These are phyloP conservation scores for Pythium utonaiense DNA, from an alignment of 352 stramenopile species.

Conservation along the genomic window DNA sequence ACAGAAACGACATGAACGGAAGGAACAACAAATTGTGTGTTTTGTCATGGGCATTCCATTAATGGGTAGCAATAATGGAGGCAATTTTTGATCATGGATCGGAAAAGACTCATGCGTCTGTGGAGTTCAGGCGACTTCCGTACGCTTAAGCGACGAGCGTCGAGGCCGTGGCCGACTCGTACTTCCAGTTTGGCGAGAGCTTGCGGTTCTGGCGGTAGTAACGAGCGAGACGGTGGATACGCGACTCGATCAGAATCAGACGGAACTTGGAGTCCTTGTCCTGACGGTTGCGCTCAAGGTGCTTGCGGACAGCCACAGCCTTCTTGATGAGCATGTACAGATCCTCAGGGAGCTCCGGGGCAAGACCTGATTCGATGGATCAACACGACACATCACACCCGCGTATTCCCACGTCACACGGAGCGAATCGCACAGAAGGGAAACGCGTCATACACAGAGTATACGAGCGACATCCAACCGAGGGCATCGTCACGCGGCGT, in stretches of 20 bases:
- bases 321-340: slow-evolving; percentile 99
- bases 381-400: slow-evolving; percentile 34
- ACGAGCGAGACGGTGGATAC: slow-evolving; percentile 97
- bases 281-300: slow-evolving; percentile 99
- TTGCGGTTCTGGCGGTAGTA: slow-evolving; percentile 99
- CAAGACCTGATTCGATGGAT: slow-evolving; percentile 75
- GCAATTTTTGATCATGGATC: slow-evolving; percentile 27
- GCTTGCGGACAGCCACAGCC: slow-evolving; percentile 99
- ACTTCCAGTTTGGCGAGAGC: slow-evolving; percentile 99
- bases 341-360: slow-evolving; percentile 99
- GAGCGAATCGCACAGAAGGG: slow-evolving; percentile 27
- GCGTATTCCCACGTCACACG: slow-evolving; percentile 83
- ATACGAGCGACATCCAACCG: slow-evolving; percentile 18
- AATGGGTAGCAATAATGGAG: not conserved
- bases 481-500: slow-evolving; percentile 58
- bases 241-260: slow-evolving; percentile 99
- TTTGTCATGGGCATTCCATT: slow-evolving; percentile 10
- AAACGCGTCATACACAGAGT: slow-evolving; percentile 5
- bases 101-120: slow-evolving; percentile 10
- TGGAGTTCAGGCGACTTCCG: not conserved
- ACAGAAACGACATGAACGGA: slow-evolving; percentile 2
- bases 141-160: slow-evolving; percentile 97
- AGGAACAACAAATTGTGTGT: slow-evolving; percentile 14
- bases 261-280: slow-evolving; percentile 99
- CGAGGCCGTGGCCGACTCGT: slow-evolving; percentile 98